Conservation (phyloP, 169 alveolate species). For the Perkinsus marinus region DNA sequence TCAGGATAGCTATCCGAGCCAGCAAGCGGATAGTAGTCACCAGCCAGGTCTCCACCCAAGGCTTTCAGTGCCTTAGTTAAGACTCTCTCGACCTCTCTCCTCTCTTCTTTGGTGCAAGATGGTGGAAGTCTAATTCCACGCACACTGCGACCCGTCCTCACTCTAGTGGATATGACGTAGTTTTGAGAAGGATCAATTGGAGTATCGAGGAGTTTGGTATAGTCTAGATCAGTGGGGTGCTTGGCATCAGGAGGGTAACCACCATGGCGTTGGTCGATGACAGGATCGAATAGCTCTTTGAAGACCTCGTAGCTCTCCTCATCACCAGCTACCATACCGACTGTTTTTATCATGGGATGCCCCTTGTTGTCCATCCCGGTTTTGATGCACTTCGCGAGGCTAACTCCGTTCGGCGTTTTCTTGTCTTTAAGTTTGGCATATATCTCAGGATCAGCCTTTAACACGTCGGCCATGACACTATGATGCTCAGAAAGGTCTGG, state of each 20-base stretch:
- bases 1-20: not conserved
- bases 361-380: constrained; percentile 18
- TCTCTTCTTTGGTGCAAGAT: constrained; percentile 18
- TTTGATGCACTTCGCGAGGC: constrained; percentile 1
- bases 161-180: constrained; percentile 16
- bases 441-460: not conserved
- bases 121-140: constrained; percentile 30
- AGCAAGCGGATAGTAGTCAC: constrained; percentile 19
- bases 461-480: constrained; percentile 1
- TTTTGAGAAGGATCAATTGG: not conserved
- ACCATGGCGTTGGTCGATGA: constrained; percentile 12
- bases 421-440: constrained; percentile 3
- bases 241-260: constrained; percentile 1
- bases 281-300: constrained; percentile 11
- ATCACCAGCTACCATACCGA: constrained; percentile 14
- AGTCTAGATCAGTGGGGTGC: constrained; percentile 24
- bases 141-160: constrained; percentile 8
- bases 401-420: constrained; percentile 1
- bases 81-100: constrained; percentile 16
- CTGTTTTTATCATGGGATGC: constrained; percentile 4
- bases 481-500: constrained; percentile 6
- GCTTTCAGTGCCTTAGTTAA: constrained; percentile 17
- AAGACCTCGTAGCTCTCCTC: constrained; percentile 6
- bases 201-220: constrained; percentile 4
- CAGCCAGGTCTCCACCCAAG: constrained; percentile 20